Conservation (phyloP, 305 asterid species). For the Fraxinus floribunda region DNA sequence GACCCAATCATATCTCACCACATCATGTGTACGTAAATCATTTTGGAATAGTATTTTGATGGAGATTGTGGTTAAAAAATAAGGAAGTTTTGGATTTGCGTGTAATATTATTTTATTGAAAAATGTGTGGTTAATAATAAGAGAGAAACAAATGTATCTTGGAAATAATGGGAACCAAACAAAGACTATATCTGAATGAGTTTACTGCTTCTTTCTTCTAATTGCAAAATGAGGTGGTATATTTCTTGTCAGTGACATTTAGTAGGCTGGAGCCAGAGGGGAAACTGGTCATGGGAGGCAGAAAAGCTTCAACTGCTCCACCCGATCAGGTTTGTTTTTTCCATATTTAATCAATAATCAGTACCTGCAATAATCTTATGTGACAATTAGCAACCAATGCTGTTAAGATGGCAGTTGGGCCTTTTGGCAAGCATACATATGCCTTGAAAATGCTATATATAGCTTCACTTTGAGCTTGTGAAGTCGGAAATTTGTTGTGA, state of each 20-base stretch:
- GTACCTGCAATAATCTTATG: neutral
- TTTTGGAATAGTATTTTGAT: neutral
- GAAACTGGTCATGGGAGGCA: conserved; percentile 89
- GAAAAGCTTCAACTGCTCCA: conserved; percentile 58
- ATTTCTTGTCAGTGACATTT: conserved; percentile 71
- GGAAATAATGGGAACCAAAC: too few relatives aligned
- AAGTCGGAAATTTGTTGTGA: neutral
- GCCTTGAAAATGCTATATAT: too few relatives aligned
- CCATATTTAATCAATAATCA: neutral
- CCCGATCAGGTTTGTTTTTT: conserved; percentile 59
- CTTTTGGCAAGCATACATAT: neutral
- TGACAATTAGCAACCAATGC: neutral
- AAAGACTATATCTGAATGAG: neutral
- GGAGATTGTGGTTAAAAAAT: neutral
- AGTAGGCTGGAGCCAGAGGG: conserved; percentile 96
- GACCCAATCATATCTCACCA: too few relatives aligned
- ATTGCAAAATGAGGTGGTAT: conserved; percentile 33
- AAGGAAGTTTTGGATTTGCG: neutral
- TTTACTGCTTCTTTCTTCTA: conserved; percentile 19
- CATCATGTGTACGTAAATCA: too few relatives aligned
- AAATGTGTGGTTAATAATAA: neutral
- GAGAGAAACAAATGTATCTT: neutral
- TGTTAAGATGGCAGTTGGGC: neutral
- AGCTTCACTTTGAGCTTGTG: neutral
- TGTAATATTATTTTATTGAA: neutral